Base-by-base conservation (phyloP, 164 flowering plant species). In the Nelumbo lutea region DNA sequence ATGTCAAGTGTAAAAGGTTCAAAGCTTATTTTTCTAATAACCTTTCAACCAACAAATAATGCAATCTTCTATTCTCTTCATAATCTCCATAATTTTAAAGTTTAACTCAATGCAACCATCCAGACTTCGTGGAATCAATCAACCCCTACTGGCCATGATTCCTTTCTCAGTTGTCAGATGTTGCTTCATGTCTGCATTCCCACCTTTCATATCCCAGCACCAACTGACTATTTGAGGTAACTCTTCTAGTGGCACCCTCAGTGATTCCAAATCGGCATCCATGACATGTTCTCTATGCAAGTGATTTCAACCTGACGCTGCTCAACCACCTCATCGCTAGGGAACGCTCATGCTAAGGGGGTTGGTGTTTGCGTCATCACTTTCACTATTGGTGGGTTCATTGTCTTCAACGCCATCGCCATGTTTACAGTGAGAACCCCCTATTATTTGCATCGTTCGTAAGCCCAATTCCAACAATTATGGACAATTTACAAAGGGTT, bases 391-490 rank as follows among this genome's bases (percentile, higher is more conserved):
- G 91, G 91, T 9, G 88, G 91, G 3, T 85, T 87, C 39, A 85
- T 87, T 70, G 82, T 85, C 7, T 52, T 87, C 40, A 87, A 87
- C 69, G 91, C 91, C 1, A 84, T 87, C 58, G 93, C 93, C 44
- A 90, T 3, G 88, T 90, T 27, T 85, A 79, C 69, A 88, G 93
- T 65, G 93, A 88, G 82, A 84, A 86, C 51, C 72, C 78, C 93
- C 93, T 9, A 83, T 88, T 51, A 83, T 86, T 42, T 88, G 93
- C 41, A 85, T 88, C 1, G 88, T 81, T 6, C 90, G 93, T 15
- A 88, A 88, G 7, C 93, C 92, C 42, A 84, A 86, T 67, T 84
- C 90, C 0, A 88, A 88, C 46, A 90, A 84, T 59, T 86, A 81
- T 68, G 88, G 93, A 27, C 27, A 27, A 27, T 27, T 27, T 27